phyloP scores from a whole-genome alignment of 179 eudicot genomes.

The Sideroxylon spinosum region DNA sequence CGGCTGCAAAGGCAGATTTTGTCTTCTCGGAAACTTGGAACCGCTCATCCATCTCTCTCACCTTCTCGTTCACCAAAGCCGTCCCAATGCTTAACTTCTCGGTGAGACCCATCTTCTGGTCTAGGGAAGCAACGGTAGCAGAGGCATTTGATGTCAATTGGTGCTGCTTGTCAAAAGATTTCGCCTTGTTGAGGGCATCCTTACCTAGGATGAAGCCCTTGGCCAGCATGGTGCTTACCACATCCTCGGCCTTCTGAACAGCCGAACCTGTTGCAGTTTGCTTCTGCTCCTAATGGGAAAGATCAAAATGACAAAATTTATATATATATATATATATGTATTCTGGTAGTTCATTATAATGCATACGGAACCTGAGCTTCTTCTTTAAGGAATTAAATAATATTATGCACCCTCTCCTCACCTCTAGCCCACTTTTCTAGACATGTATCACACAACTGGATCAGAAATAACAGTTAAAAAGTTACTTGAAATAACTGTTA shows the following conservation, averaged over 20 bases:
- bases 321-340: too few relatives aligned
- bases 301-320: background rate
- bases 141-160: constrained; percentile 33
- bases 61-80: constrained; percentile 28
- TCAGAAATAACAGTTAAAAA: too few relatives aligned
- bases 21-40: constrained; percentile 36
- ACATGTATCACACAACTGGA: too few relatives aligned
- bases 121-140: constrained; percentile 29
- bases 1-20: constrained; percentile 29
- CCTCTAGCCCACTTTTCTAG: too few relatives aligned
- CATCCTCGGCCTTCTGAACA: constrained; percentile 31
- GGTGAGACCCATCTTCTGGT: constrained; percentile 31
- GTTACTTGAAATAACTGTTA: too few relatives aligned
- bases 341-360: background rate
- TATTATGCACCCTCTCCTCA: too few relatives aligned
- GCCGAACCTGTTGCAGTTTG: constrained; percentile 19
- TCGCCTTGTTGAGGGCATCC: constrained; percentile 35
- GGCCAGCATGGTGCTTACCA: constrained; percentile 37
- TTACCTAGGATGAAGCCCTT: constrained; percentile 35
- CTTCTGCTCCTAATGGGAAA: constrained; percentile 14
- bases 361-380: background rate
- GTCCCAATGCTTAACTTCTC: constrained; percentile 33
- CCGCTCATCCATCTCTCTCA: constrained; percentile 29
- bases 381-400: background rate
- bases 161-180: constrained; percentile 34